phyloP scores from a whole-genome alignment of 2,329 filamentous ascomycete genomes.

The Ascochyta fabae region DNA sequence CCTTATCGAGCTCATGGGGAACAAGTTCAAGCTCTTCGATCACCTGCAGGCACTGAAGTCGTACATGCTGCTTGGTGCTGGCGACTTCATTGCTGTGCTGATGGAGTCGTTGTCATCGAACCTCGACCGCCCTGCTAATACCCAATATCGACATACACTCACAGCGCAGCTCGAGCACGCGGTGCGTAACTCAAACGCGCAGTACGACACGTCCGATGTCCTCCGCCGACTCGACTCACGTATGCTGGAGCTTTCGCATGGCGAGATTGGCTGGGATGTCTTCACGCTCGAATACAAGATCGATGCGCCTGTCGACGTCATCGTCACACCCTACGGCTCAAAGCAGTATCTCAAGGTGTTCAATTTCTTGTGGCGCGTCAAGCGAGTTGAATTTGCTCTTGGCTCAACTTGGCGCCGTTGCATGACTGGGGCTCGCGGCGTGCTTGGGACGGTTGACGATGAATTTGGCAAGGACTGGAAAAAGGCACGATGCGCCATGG shows the following conservation, averaged over 20 bases:
- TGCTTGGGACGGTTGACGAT: slow-evolving; percentile 78
- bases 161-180: slow-evolving; percentile 98
- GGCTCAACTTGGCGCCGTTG: slow-evolving; percentile 90
- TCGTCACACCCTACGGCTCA: slow-evolving; percentile 93
- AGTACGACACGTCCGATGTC: slow-evolving; percentile 92
- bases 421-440: slow-evolving; percentile 94
- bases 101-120: slow-evolving; percentile 97
- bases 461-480: slow-evolving; percentile 85
- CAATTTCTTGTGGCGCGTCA: slow-evolving; percentile 98
- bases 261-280: slow-evolving; percentile 98
- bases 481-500: slow-evolving; percentile 81
- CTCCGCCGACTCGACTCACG: slow-evolving; percentile 92
- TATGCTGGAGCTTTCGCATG: slow-evolving; percentile 95
- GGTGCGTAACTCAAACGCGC: slow-evolving; percentile 94
- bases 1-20: slow-evolving; percentile 89
- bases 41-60: slow-evolving; percentile 92
- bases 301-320: slow-evolving; percentile 93
- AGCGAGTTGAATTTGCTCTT: slow-evolving; percentile 94
- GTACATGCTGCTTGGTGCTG: slow-evolving; percentile 92
- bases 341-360: slow-evolving; percentile 98
- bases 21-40: slow-evolving; percentile 93
- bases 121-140: slow-evolving; percentile 92
- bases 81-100: slow-evolving; percentile 93
- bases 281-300: slow-evolving; percentile 99
- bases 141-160: slow-evolving; percentile 93